Conservation (phyloP, 305 asterid species). For the Ajuga reptans region DNA sequence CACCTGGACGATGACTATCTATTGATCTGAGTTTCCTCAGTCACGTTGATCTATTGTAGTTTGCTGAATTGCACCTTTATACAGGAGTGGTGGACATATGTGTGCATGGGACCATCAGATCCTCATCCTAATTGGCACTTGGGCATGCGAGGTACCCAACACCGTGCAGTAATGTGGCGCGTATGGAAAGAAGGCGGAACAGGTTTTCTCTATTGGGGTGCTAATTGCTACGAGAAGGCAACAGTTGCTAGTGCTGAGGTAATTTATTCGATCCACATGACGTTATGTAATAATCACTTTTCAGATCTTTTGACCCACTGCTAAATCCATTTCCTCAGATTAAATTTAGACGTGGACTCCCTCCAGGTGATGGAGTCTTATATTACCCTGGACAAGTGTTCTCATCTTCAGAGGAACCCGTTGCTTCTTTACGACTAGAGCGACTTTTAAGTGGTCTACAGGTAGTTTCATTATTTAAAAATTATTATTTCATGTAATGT, state of each 20-base stretch:
- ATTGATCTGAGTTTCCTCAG: not conserved
- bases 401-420: constrained; percentile 80
- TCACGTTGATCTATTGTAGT: not conserved
- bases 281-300: not conserved
- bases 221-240: constrained; percentile 96
- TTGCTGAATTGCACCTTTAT: constrained; percentile 19
- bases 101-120: constrained; percentile 96
- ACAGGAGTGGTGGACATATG: constrained; percentile 99
- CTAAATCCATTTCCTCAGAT: constrained; percentile 43
- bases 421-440: constrained; percentile 87
- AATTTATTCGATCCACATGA: constrained; percentile 11
- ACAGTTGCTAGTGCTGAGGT: constrained; percentile 97
- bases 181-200: constrained; percentile 99
- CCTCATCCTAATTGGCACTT: constrained; percentile 99
- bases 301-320: not conserved
- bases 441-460: constrained; percentile 91
- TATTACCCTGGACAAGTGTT: constrained; percentile 95
- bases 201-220: constrained; percentile 97
- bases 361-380: constrained; percentile 96
- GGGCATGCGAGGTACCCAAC: constrained; percentile 98
- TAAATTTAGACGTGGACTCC: constrained; percentile 90
- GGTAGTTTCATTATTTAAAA: constrained; percentile 33
- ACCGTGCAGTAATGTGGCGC: constrained; percentile 98
- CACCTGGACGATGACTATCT: not conserved
- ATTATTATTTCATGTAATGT: too few relatives aligned